Base-by-base conservation (phyloP, 495 filamentous ascomycete species). In the Rhypophila decipiens region DNA sequence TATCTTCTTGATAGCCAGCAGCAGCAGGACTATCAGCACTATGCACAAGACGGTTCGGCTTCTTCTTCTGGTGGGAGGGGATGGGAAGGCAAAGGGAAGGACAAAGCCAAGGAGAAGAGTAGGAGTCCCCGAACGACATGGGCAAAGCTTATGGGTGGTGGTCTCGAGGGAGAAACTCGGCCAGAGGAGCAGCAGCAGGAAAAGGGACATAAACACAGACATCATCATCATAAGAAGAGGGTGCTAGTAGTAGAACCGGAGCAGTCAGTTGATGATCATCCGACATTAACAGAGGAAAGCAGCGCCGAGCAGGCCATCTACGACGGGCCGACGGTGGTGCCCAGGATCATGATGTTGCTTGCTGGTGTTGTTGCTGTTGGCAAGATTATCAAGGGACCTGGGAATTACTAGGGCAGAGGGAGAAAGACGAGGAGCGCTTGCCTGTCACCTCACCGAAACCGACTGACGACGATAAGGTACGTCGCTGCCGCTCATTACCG, bases 261-360 rank as follows among this genome's bases (percentile, higher is more conserved):
- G 2, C 12, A 39, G 36, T 39, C 36, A 18, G 27, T 7, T 31
- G 27, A 31, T 13, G 27, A 7, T 12, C 42, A 50, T 15, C 31
- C 18, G 27, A 31, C 27, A 13, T 31, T 9, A 20, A 47, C 13
- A 27, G 24, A 31, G 31, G 20, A 24, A 13, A 18, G 0, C 18
- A 27, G 27, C 2, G 37, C 46, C 12, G 21, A 36, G 4, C 48
- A 24, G 4, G 34, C 27, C 27, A 13, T 7, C 13, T 31, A 29
- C 20, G 42, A 38, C 12, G 45, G 20, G 15, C 18, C 31, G 24
- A 15, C 46, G 24, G 51, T 51, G 44, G 22, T 64, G 39, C 53
- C 58, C 0, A 21, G 46, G n/a, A 43, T 64, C 41, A 51, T 57
- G 58, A 48, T 59, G 48, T 23, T 64, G 47, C 33, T 64, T 44